These are phyloP conservation scores for Solanum chmielewskii DNA, from an alignment of 257 asterid species.

Conservation along the genomic window DNA sequence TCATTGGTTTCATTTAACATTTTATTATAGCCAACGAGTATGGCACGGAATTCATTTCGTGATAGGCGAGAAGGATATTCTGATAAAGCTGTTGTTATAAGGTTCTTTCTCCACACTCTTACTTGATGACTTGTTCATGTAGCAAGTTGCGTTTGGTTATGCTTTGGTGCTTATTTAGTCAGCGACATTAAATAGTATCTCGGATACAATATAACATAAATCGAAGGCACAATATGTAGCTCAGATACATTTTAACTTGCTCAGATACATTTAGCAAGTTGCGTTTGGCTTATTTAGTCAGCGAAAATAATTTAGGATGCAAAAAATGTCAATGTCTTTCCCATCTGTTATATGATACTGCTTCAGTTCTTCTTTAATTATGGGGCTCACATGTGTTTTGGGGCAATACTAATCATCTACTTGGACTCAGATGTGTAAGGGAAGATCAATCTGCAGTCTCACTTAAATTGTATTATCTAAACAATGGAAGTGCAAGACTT, in stretches of 20 bases:
- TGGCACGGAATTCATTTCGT: constrained; percentile 76
- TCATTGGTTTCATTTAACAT: constrained; percentile 5
- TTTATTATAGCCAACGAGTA: constrained; percentile 63
- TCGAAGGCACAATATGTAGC: no score
- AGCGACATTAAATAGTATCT: no score
- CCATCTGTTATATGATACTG: not conserved
- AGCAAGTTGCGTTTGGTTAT: not conserved
- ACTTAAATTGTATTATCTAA: constrained; percentile 69
- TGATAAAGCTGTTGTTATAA: constrained; percentile 88
- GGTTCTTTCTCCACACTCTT: constrained; percentile 31
- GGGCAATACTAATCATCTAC: not conserved
- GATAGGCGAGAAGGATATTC: constrained; percentile 84
- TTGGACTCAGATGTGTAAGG: constrained; percentile 72
- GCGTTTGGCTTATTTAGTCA: not conserved
- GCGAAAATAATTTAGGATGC: not conserved
- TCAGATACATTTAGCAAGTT: not conserved
- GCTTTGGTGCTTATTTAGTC: not conserved
- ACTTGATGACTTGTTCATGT: not conserved
- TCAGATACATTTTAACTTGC: no score
- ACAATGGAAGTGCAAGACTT: constrained; percentile 95
- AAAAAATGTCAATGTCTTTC: not conserved
- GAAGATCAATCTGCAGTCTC: constrained; percentile 82
- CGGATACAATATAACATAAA: no score
- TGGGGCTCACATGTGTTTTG: not conserved
- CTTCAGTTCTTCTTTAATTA: not conserved